Conservation (phyloP, 441 rosid genomes). For the Jatropha multifida region DNA sequence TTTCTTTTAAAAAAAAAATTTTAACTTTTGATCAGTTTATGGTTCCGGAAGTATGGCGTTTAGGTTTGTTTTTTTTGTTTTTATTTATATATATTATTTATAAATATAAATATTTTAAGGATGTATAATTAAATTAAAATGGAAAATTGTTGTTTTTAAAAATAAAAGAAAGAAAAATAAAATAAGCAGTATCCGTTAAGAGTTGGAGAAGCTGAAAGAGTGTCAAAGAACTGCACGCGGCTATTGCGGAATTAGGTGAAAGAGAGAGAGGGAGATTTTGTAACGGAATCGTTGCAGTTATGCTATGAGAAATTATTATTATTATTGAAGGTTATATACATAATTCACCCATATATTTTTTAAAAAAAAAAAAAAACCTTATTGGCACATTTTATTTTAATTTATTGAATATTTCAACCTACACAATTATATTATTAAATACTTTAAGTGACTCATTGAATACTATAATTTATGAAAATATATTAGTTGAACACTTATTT, state of each 20-base stretch:
- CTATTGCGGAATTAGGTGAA: slow-evolving; percentile 22
- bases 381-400: no score
- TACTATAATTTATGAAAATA: no score
- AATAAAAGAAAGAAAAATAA: neutral
- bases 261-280: neutral
- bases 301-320: neutral
- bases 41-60: slow-evolving; percentile 9
- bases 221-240: slow-evolving; percentile 20
- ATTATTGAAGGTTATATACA: no score
- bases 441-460: no score
- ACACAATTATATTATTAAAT: no score
- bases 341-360: no score
- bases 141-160: neutral
- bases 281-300: slow-evolving; percentile 26
- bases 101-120: neutral
- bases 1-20: no score
- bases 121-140: neutral
- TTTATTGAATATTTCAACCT: no score
- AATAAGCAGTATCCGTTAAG: slow-evolving; percentile 19
- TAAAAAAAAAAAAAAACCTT: no score
- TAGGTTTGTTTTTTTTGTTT: neutral
- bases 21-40: neutral
- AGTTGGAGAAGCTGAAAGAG: slow-evolving; percentile 20
- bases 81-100: neutral
- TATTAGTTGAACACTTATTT: no score